Evolutionary conservation across 139 green algal species (phyloP).

Genomic region (Tetraselmis chui): DNA sequence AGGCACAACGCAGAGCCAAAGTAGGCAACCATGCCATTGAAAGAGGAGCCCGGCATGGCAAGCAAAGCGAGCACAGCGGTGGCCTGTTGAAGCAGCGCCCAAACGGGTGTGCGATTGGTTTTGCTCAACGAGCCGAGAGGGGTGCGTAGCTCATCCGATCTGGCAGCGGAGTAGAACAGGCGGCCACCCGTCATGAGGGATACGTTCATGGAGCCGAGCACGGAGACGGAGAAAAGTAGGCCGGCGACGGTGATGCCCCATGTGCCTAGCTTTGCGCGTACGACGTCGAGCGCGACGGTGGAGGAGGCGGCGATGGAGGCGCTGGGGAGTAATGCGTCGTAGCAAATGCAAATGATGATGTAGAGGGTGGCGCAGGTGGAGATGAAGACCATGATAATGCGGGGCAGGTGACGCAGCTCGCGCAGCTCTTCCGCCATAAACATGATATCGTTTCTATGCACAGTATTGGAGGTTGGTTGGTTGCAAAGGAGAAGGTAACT

Average conservation of each 20-base stretch:
- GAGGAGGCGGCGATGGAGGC: not conserved
- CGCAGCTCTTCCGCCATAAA: not conserved
- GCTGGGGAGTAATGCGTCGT: not conserved
- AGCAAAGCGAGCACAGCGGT: not conserved
- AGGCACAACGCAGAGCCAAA: not conserved
- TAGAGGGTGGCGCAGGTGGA: not conserved
- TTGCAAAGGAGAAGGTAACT: too few relatives aligned
- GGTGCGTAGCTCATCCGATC: not conserved
- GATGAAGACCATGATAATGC: not conserved
- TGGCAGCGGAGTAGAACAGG: not conserved
- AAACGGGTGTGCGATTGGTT: not conserved
- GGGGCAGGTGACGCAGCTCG: not conserved
- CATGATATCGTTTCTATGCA: not conserved
- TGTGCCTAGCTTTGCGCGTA: not conserved
- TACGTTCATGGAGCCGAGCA: not conserved
- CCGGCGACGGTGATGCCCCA: not conserved
- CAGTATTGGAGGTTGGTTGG: too few relatives aligned
- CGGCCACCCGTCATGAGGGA: not conserved
- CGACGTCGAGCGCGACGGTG: not conserved
- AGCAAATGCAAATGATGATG: not conserved
- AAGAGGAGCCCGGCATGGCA: not conserved
- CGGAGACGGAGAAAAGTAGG: not conserved
- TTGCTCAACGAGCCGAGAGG: not conserved
- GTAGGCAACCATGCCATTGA: not conserved
- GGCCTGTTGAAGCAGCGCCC: not conserved